These are phyloP conservation scores for Pleurotus citrinopileatus DNA, from an alignment of 768 basidiomycete species.

Conservation along the genomic window DNA sequence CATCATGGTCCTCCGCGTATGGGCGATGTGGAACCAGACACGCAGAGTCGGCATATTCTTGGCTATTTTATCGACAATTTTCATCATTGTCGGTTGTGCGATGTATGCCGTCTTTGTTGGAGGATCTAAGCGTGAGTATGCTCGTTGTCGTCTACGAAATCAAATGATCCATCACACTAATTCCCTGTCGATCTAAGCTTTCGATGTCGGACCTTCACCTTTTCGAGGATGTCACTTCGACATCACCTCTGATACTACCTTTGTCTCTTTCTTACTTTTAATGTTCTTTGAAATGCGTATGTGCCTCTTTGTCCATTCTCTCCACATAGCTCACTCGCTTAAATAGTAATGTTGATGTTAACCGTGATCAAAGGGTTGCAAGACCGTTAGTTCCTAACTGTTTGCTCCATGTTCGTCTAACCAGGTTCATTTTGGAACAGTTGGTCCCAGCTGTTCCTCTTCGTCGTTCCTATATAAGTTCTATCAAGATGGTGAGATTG, in stretches of 20 bases:
- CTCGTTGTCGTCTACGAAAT: too few species aligned
- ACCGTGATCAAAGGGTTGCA: not conserved
- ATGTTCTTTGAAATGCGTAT: not conserved
- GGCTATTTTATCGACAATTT: not conserved
- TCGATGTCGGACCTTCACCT: not conserved
- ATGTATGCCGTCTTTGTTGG: not conserved
- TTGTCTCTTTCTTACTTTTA: not conserved
- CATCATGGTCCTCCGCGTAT: constrained; percentile 6
- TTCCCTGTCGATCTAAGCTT: too few species aligned
- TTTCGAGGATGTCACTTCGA: not conserved
- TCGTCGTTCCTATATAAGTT: not conserved
- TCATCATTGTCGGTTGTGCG: not conserved
- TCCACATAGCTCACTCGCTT: not conserved
- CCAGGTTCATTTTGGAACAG: not conserved
- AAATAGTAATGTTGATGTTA: not conserved
- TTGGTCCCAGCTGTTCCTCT: not conserved
- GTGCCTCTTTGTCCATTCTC: not conserved
- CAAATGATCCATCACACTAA: too few species aligned
- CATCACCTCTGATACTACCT: not conserved
- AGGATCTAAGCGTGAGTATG: not conserved
- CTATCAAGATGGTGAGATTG: not conserved
- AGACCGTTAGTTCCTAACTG: not conserved
- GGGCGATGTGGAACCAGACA: constrained; percentile 2
- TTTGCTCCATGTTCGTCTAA: not conserved
- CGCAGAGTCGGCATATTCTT: not conserved